Evolutionary conservation across 2,329 filamentous ascomycete genomes (phyloP), one percentile per base, ranked within the genome.

Genomic region (Alternaria brassicicola): DNA sequence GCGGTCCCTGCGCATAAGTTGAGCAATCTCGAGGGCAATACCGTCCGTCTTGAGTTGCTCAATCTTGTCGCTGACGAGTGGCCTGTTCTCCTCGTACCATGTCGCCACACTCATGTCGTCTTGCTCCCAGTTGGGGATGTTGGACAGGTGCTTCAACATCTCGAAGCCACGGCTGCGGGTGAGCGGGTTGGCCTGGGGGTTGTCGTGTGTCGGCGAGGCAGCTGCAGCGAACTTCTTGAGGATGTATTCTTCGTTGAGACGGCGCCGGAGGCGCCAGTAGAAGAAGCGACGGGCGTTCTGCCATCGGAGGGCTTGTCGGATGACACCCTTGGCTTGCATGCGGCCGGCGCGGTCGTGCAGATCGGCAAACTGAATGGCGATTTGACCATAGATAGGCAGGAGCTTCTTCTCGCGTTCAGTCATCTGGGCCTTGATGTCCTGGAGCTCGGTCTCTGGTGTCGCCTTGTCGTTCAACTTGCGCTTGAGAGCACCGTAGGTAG

Each of bases 231-330:
- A 92, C 80, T 92, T 92, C 82, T 93, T 95, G 78, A 99, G 85
- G 70, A 99, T 92, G 79, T 96, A 92, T 82, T 99, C 95, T 82
- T 99, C 95, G 80, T 96, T 98, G 76, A 99, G 85, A 81, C 95
- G 88, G 77, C 95, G 91, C 79, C 96, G 93, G 63, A 97, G 89
- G 80, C 95, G 94, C 95, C 96, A 99, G 90, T 98, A 99, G 85
- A 99, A 98, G 91, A 95, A 98, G 75, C 94, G 90, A 66, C 95
- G 89, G 9, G 94, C 89, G 70, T 97, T 90, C 77, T 87, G 84
- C 95, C 94, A 98, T 73, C 89, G 86, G 38, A 99, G 85, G 12
- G 88, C 82, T 70, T 91, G 86, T 63, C 95, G 92, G 72, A 99
- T 97, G 56, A 90, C 89, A 62, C 93, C 90, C 88, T 99, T 99